Conservation (phyloP, 2,329 filamentous ascomycete species). For the Colletotrichum ledebouriae region DNA sequence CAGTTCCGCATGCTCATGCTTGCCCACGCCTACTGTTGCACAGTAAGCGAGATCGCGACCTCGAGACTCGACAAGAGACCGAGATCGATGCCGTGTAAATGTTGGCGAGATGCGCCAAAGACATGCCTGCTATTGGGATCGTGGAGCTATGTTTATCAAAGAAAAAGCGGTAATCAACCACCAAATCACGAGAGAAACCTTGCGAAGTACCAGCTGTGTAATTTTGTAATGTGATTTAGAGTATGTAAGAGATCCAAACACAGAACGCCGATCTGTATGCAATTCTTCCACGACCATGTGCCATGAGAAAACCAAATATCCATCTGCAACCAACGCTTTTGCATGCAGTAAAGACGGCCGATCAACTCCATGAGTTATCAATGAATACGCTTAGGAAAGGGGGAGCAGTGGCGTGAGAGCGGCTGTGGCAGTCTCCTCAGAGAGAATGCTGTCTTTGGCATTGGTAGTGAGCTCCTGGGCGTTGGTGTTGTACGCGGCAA, state of each 20-base stretch:
- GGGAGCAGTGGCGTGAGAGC: constrained; percentile 35
- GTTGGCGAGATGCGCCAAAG: neutral
- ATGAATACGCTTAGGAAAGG: constrained; percentile 13
- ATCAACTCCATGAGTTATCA: neutral
- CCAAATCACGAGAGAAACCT: neutral
- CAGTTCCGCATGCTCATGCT: constrained; percentile 45
- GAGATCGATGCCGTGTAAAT: too few species aligned
- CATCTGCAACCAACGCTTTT: constrained; percentile 10
- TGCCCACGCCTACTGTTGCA: constrained; percentile 43
- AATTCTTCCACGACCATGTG: neutral
- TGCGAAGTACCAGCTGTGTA: neutral
- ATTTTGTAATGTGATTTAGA: constrained; percentile 7
- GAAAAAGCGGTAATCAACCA: too few species aligned
- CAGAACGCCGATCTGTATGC: constrained; percentile 23
- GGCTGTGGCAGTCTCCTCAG: constrained; percentile 56
- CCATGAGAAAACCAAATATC: neutral
- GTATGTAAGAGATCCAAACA: constrained; percentile 1
- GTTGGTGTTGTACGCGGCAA: constrained; percentile 60
- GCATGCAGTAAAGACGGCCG: neutral
- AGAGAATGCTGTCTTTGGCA: constrained; percentile 62
- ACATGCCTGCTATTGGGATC: too few species aligned
- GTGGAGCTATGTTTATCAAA: too few species aligned
- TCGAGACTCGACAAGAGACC: too few species aligned
- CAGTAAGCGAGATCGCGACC: too few species aligned
- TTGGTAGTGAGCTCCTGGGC: constrained; percentile 61